Percentiles rank a stretch among this genome's conserved stretches.
Evolutionary conservation across 179 eudicot genomes (phyloP).

Genomic region (Patellifolia procumbens): DNA sequence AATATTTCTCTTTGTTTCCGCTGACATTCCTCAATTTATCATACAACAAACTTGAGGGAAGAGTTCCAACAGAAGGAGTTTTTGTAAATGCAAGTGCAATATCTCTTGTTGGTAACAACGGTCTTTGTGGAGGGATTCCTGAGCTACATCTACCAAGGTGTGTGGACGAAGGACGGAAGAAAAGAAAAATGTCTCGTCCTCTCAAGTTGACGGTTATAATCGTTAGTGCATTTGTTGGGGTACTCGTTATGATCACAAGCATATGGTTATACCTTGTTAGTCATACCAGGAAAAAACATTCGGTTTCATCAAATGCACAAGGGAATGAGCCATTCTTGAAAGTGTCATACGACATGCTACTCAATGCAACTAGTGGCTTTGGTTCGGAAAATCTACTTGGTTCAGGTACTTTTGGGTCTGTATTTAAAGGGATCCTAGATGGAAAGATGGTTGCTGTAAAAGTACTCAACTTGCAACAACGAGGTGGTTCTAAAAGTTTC

Average conservation of each 20-base stretch:
- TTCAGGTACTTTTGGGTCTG: no score
- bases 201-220: not conserved
- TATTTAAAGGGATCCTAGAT: no score
- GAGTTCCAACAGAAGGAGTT: slow-evolving; percentile 17
- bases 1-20: slow-evolving; percentile 9
- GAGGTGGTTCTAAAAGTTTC: slow-evolving; percentile 19
- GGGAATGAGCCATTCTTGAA: not conserved
- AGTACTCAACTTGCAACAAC: slow-evolving; percentile 14
- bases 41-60: slow-evolving; percentile 14
- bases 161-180: not conserved
- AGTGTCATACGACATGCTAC: slow-evolving; percentile 12
- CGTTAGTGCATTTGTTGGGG: not conserved
- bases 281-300: not conserved
- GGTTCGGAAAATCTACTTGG: not conserved
- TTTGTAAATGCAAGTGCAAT: slow-evolving; percentile 14
- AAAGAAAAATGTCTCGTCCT: not conserved
- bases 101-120: slow-evolving; percentile 14
- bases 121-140: slow-evolving; percentile 28
- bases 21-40: slow-evolving; percentile 17
- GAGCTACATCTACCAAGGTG: slow-evolving; percentile 7
- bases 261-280: slow-evolving; percentile 1
- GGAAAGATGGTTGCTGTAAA: slow-evolving; percentile 20
- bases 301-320: not conserved
- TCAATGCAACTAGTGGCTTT: slow-evolving; percentile 23
- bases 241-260: not conserved